These are phyloP conservation scores for Colletotrichum tropicale DNA, from an alignment of 2,329 filamentous ascomycete species.

Conservation along the genomic window DNA sequence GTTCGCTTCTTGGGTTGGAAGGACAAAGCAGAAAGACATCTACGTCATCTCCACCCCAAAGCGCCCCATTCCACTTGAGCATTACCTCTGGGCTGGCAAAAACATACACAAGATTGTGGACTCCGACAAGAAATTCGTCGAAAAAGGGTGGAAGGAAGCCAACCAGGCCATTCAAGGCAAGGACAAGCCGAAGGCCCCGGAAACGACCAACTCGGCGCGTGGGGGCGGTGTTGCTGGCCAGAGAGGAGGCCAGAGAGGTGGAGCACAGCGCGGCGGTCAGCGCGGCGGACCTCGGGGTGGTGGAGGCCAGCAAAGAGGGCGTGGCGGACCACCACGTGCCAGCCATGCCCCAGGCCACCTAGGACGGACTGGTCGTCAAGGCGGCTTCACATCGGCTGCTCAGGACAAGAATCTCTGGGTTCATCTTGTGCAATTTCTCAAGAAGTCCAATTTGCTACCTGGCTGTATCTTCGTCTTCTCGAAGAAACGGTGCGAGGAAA, in stretches of 20 bases:
- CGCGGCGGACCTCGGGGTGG: slow-evolving; percentile 57
- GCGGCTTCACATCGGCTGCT: slow-evolving; percentile 85
- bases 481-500: slow-evolving; percentile 96
- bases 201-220: slow-evolving; percentile 34
- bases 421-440: slow-evolving; percentile 88
- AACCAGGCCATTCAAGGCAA: slow-evolving; percentile 81
- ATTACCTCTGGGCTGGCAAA: slow-evolving; percentile 95
- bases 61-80: slow-evolving; percentile 90
- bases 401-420: slow-evolving; percentile 98
- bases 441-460: slow-evolving; percentile 84
- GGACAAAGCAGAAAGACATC: slow-evolving; percentile 98
- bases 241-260: slow-evolving; percentile 39
- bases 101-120: slow-evolving; percentile 94
- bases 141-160: slow-evolving; percentile 93
- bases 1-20: slow-evolving; percentile 97
- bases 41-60: slow-evolving; percentile 99
- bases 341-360: slow-evolving; percentile 80
- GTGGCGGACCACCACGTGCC: slow-evolving; percentile 62
- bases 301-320: slow-evolving; percentile 57
- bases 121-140: slow-evolving; percentile 87
- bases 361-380: slow-evolving; percentile 83
- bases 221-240: slow-evolving; percentile 36
- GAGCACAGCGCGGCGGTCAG: slow-evolving; percentile 44
- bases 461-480: slow-evolving; percentile 99
- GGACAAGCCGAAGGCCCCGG: slow-evolving; percentile 71